Evolutionary conservation across 257 asterid species (phyloP).

Genomic region (Scutellaria galericulata): DNA sequence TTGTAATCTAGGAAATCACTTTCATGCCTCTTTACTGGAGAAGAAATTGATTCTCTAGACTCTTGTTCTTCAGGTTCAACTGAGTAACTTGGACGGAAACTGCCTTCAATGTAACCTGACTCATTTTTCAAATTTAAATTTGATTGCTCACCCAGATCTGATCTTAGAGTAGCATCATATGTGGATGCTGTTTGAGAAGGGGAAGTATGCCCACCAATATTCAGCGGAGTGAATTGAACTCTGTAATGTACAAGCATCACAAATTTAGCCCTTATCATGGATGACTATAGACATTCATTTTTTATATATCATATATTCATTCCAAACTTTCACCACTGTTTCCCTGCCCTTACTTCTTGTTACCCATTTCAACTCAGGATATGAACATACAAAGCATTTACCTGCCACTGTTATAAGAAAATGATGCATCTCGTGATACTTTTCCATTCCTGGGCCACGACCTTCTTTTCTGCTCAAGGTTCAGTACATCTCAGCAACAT

Average conservation of each 20-base stretch:
- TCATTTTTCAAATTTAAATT: slow-evolving; percentile 58
- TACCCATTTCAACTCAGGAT: slow-evolving; percentile 27
- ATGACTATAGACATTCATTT: slow-evolving; percentile 7
- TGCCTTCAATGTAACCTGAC: slow-evolving; percentile 52
- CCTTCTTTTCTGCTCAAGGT: slow-evolving; percentile 75
- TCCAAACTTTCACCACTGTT: slow-evolving; percentile 27
- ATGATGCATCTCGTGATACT: slow-evolving; percentile 61
- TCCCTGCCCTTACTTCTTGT: slow-evolving; percentile 16
- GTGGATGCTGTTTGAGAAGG: slow-evolving; percentile 60
- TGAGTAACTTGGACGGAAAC: slow-evolving; percentile 58
- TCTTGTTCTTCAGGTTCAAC: slow-evolving; percentile 62
- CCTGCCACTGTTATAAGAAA: slow-evolving; percentile 75
- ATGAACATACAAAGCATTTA: slow-evolving; percentile 39
- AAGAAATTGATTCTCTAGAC: slow-evolving; percentile 58
- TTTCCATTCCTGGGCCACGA: slow-evolving; percentile 64
- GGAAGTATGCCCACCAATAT: slow-evolving; percentile 55
- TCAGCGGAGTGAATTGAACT: slow-evolving; percentile 46
- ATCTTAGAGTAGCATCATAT: slow-evolving; percentile 50
- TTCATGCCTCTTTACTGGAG: slow-evolving; percentile 52
- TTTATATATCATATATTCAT: slow-evolving; percentile 2
- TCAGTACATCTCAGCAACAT: slow-evolving; percentile 35
- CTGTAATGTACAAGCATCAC: slow-evolving; percentile 53
- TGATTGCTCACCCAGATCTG: slow-evolving; percentile 59
- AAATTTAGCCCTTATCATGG: slow-evolving; percentile 26
- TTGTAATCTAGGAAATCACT: slow-evolving; percentile 52